Base-by-base conservation (phyloP, 495 filamentous ascomycete genomes). In the Monascus purpureus region DNA sequence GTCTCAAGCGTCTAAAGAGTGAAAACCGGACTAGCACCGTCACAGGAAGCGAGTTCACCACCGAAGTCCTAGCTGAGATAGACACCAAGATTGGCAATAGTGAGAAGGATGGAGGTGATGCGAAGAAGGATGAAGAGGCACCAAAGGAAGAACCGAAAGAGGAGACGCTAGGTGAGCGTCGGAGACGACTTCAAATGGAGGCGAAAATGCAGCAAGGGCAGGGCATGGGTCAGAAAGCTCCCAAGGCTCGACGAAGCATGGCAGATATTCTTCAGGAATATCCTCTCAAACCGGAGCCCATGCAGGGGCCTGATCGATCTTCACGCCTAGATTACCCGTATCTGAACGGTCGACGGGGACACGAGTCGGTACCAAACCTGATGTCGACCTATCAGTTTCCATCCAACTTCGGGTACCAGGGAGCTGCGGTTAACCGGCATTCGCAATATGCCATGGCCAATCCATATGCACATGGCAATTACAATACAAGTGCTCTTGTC, bases 141-240 rank as follows among this genome's bases (percentile, higher is more conserved):
- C 37, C 60, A 4, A 4, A 22, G 20, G 20, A 31, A 7, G 29
- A 3, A 20, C 29, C 6, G 19, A 80, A 73, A 36, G 82, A 93
- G 39, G 88, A 97, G 50, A 93, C 87, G 0, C 69, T 97, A 2
- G 90, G 76, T 8, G 84, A 96, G 47, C 75, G 88, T 6, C 76
- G 85, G 3, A 72, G 66, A 36, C 73, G 90, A 9, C 67, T 97
- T 1, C 81, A 86, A 50, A 74, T 69, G 27, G 80, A 88, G 54
- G 66, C 76, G 37, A 67, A 52, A 55, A 62, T 44, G 39, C 43
- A 38, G 20, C 51, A 45, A 35, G n/a, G n/a, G n/a, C 28, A 40
- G 24, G 41, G 46, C 14, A 53, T 41, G n/a, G 41, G 47, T 37
- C 26, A 50, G 32, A 53, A 45, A 37, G 36, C 51, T 13, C 50